These are phyloP conservation scores for Cryphonectria naterciae DNA, from an alignment of 2,329 filamentous ascomycete genomes.

Conservation along the genomic window DNA sequence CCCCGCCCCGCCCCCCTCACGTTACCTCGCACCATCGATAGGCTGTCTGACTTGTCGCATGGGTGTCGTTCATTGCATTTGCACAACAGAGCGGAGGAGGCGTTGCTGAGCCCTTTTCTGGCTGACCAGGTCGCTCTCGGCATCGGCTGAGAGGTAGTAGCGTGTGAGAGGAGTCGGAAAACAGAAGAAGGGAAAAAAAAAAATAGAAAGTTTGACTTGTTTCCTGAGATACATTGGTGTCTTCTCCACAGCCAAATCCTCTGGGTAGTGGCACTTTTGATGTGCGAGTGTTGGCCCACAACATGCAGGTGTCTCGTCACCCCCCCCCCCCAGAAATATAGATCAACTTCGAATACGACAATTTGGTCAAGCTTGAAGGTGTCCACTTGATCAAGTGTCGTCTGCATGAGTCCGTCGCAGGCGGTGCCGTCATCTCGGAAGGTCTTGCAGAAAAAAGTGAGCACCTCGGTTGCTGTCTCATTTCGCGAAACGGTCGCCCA, in stretches of 20 bases:
- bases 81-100: neutral
- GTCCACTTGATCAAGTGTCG: neutral
- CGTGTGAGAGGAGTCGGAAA: neutral
- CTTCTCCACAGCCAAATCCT: no score
- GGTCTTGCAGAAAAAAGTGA: constrained; percentile 2
- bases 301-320: neutral
- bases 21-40: constrained; percentile 9
- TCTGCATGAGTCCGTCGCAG: constrained; percentile 12
- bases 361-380: neutral
- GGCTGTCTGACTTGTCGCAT: constrained; percentile 17
- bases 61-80: neutral
- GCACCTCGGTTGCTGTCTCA: neutral
- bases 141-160: neutral
- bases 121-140: neutral
- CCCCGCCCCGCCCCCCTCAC: neutral
- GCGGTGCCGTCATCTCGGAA: constrained; percentile 7
- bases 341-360: neutral
- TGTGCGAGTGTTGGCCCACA: neutral
- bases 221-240: neutral
- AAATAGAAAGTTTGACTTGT: neutral
- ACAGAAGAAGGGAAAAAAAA: no score
- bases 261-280: neutral
- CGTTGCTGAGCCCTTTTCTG: neutral
- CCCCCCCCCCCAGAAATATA: neutral
- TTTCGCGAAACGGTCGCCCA: constrained; percentile 2